Percentiles rank a stretch among this genome's conserved stretches.
Evolutionary conservation across 495 filamentous ascomycete genomes (phyloP).

Genomic region (Extremus antarcticus): DNA sequence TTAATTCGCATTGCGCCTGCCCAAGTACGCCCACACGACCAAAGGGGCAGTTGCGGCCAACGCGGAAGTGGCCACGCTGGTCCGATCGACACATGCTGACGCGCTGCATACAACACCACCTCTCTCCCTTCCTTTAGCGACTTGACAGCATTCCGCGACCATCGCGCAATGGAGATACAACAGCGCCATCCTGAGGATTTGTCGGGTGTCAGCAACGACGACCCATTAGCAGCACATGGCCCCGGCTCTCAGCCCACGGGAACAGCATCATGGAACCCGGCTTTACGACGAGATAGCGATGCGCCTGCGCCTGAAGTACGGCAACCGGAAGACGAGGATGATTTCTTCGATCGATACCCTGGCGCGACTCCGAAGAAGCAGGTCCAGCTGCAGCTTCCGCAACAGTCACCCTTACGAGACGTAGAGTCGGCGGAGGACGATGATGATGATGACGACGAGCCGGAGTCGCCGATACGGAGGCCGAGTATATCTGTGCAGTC

Average conservation of each 20-base stretch:
- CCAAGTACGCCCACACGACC: no score
- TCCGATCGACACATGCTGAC: neutral
- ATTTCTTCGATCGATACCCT: constrained; percentile 29
- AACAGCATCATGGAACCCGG: constrained; percentile 17
- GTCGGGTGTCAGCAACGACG: neutral
- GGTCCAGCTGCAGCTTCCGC: neutral
- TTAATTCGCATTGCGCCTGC: no score
- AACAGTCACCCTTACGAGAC: neutral
- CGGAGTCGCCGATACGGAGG: neutral
- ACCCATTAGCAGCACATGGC: neutral
- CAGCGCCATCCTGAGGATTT: neutral
- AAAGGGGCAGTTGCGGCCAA: no score
- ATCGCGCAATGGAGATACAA: neutral
- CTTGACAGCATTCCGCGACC: neutral
- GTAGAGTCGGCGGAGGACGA: neutral
- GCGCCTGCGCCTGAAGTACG: neutral
- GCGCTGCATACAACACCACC: neutral
- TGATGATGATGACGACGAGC: no score
- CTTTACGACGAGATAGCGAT: constrained; percentile 9
- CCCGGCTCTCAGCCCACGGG: neutral
- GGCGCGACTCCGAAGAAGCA: constrained; percentile 5
- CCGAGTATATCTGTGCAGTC: neutral
- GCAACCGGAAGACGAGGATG: constrained; percentile 19
- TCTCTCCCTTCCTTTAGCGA: neutral
- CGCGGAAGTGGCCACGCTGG: neutral